These are phyloP conservation scores for Cystofilobasidium macerans DNA, from an alignment of 768 basidiomycete genomes.

Conservation along the genomic window DNA sequence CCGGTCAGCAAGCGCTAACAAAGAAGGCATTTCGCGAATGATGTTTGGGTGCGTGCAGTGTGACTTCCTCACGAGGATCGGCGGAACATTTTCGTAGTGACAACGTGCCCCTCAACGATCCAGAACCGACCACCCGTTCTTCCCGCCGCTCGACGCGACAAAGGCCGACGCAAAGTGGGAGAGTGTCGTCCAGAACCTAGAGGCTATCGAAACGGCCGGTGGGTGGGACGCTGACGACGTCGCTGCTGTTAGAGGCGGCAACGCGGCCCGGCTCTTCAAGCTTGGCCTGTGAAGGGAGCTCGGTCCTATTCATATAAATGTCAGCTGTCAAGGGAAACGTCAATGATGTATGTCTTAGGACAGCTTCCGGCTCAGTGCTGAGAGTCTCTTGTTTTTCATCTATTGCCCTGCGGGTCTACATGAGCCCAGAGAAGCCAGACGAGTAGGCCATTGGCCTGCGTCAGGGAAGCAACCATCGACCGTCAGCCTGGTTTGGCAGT, in stretches of 20 bases:
- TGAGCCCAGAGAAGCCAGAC: slow-evolving; percentile 14
- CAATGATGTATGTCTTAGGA: too few relatives aligned
- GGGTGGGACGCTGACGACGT: slow-evolving; percentile 55
- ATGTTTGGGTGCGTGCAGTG: slow-evolving; percentile 12
- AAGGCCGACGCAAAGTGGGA: slow-evolving; percentile 53
- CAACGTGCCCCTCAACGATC: neutral
- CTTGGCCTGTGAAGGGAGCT: neutral
- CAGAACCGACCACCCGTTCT: slow-evolving; percentile 65
- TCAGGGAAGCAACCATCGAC: neutral
- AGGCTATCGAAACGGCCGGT: slow-evolving; percentile 58
- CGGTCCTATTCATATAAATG: too few relatives aligned
- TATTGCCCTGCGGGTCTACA: neutral
- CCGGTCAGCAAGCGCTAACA: neutral
- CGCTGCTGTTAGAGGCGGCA: slow-evolving; percentile 56
- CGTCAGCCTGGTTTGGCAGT: too few relatives aligned
- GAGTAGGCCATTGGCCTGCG: slow-evolving; percentile 25
- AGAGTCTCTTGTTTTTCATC: neutral
- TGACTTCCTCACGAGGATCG: too few relatives aligned
- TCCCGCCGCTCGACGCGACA: slow-evolving; percentile 57
- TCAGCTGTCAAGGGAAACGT: too few relatives aligned
- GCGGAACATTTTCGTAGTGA: too few relatives aligned
- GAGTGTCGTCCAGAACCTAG: slow-evolving; percentile 77
- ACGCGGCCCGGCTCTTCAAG: slow-evolving; percentile 58
- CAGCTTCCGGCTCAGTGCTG: too few relatives aligned
- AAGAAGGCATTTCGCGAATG: slow-evolving; percentile 15